A percentile compares a stretch with the other conserved stretches of the same genome.
Conservation (phyloP, 2,329 filamentous ascomycete species). For the Sordariomycetes sp. region DNA sequence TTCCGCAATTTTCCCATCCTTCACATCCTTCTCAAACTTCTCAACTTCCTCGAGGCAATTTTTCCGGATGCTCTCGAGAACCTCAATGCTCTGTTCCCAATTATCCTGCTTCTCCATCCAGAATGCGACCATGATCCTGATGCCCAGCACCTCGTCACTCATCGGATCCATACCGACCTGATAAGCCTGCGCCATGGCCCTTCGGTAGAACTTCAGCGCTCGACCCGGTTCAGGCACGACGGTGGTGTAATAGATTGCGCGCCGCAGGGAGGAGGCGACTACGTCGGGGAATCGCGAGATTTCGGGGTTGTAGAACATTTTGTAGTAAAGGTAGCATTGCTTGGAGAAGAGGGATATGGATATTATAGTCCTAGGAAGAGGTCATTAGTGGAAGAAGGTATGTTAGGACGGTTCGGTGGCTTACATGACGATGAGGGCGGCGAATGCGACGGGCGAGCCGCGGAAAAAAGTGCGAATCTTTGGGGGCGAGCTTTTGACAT, state of each 20-base stretch:
- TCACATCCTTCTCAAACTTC: constrained; percentile 39
- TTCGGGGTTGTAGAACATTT: constrained; percentile 44
- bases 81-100: constrained; percentile 60
- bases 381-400: not conserved
- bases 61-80: constrained; percentile 65
- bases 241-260: constrained; percentile 81
- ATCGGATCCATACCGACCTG: constrained; percentile 76
- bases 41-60: constrained; percentile 59
- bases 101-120: constrained; percentile 72
- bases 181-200: constrained; percentile 65
- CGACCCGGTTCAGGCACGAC: constrained; percentile 63
- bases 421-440: constrained; percentile 20
- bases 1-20: constrained; percentile 34
- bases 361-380: constrained; percentile 15
- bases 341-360: constrained; percentile 18
- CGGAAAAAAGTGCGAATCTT: constrained; percentile 23
- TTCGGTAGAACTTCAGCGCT: constrained; percentile 75
- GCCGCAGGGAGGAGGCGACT: constrained; percentile 69
- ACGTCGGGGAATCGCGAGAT: constrained; percentile 56
- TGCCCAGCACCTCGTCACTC: constrained; percentile 82
- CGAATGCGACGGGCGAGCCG: constrained; percentile 19
- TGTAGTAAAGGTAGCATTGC: constrained; percentile 35
- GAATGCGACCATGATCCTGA: constrained; percentile 72
- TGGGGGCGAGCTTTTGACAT: constrained; percentile 22
- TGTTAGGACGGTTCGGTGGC: constrained; percentile 3